These are phyloP conservation scores for Podospora pseudocomata DNA, from an alignment of 495 filamentous ascomycete species.

Conservation along the genomic window DNA sequence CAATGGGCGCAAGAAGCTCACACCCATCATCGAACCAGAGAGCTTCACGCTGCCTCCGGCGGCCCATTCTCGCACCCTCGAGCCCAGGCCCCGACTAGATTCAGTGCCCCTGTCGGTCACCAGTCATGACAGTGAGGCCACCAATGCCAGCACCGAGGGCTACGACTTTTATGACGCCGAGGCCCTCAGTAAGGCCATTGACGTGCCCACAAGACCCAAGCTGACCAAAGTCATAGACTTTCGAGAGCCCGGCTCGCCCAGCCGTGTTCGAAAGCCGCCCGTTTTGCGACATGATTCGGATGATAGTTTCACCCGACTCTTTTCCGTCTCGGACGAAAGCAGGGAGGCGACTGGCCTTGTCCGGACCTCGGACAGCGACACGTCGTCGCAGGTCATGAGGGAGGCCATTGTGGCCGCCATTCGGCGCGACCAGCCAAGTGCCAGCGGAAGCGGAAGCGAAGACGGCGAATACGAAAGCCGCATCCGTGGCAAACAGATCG, in stretches of 20 bases:
- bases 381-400: conserved; percentile 13
- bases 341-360: conserved; percentile 40
- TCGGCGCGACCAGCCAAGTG: conserved; percentile 12
- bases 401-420: conserved; percentile 20
- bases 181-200: conserved; percentile 42
- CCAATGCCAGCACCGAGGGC: conserved; percentile 49
- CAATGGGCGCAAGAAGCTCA: conserved; percentile 32
- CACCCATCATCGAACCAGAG: conserved; percentile 41
- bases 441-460: conserved; percentile 22
- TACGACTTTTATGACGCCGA: conserved; percentile 58
- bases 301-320: conserved; percentile 72
- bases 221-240: conserved; percentile 34
- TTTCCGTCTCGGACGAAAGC: conserved; percentile 71
- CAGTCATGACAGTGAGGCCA: conserved; percentile 41
- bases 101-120: conserved; percentile 43
- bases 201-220: conserved; percentile 34
- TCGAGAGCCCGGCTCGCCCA: conserved; percentile 25
- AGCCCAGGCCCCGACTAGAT: conserved; percentile 38
- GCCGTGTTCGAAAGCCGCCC: conserved; percentile 32
- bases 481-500: conserved; percentile 35
- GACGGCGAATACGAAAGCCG: conserved; percentile 37
- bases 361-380: conserved; percentile 35
- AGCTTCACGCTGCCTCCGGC: conserved; percentile 42
- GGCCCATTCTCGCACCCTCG: conserved; percentile 27
- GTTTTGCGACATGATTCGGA: conserved; percentile 67